Conservation (phyloP, 2,329 filamentous ascomycete genomes). For the Fusarium brachygibbosum region DNA sequence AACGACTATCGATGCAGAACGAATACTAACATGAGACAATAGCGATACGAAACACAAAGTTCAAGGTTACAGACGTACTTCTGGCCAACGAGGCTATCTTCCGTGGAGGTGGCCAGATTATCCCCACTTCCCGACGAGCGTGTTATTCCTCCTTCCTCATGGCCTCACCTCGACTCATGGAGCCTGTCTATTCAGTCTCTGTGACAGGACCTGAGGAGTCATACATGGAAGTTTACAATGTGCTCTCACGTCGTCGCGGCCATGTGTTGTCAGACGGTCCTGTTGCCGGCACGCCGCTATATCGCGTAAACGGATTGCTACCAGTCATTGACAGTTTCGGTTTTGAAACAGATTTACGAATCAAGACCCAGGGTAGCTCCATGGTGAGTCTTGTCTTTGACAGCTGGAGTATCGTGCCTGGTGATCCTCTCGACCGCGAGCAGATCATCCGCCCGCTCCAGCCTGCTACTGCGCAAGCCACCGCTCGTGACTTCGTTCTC, state of each 20-base stretch:
- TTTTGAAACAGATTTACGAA: constrained; percentile 96
- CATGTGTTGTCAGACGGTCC: constrained; percentile 96
- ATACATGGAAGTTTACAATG: constrained; percentile 90
- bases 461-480: constrained; percentile 87
- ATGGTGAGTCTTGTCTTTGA: constrained; percentile 95
- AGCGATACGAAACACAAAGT: constrained; percentile 98
- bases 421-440: constrained; percentile 91
- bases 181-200: constrained; percentile 91
- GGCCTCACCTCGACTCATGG: constrained; percentile 96
- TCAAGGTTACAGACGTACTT: constrained; percentile 92
- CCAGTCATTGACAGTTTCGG: constrained; percentile 98
- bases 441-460: constrained; percentile 87
- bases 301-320: constrained; percentile 89
- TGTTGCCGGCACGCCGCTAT: constrained; percentile 93
- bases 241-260: constrained; percentile 87
- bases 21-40: constrained; percentile 49
- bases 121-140: constrained; percentile 90
- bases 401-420: constrained; percentile 94
- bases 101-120: constrained; percentile 95
- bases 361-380: constrained; percentile 94
- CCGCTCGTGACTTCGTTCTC: constrained; percentile 93
- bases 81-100: constrained; percentile 93
- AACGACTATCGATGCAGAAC: constrained; percentile 15
- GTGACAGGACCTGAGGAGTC: constrained; percentile 94
- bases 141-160: constrained; percentile 98